A percentile compares a stretch with the other conserved stretches of the same genome.
These are phyloP conservation scores for Helicocarpus griseus DNA, from an alignment of 2,329 filamentous ascomycete genomes.

Conservation along the genomic window DNA sequence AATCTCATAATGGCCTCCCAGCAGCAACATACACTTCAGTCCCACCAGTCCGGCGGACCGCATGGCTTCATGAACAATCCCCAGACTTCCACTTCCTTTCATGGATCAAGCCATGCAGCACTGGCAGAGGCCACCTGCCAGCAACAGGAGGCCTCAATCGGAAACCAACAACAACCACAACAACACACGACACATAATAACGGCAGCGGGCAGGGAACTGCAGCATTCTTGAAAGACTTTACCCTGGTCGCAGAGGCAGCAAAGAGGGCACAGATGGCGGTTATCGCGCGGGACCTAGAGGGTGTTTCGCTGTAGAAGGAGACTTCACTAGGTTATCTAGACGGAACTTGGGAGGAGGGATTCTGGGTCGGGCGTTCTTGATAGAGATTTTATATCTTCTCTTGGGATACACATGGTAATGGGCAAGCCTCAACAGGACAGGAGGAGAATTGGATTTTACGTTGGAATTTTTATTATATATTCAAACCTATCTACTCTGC, in stretches of 20 bases:
- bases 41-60: not conserved
- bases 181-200: not conserved
- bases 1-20: constrained; percentile 1
- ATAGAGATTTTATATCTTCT: not conserved
- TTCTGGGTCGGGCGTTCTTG: constrained; percentile 6
- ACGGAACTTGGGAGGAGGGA: not conserved
- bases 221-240: constrained; percentile 66
- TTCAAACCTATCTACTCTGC: not conserved
- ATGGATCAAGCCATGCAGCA: not conserved
- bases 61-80: not conserved
- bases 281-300: constrained; percentile 75
- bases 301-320: constrained; percentile 25
- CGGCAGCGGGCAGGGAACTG: constrained; percentile 27
- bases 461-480: not conserved
- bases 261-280: constrained; percentile 82
- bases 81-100: not conserved
- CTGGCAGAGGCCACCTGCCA: not conserved
- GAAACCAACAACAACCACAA: not conserved
- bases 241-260: constrained; percentile 84
- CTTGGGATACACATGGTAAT: not conserved
- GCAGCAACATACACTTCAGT: not conserved
- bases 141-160: not conserved
- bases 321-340: not conserved
- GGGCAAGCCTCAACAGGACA: not conserved
- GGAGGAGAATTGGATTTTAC: not conserved